Percentiles rank a stretch among this genome's conserved stretches.
Conservation (phyloP, 345 rosid species). For the Alliaria petiolata region DNA sequence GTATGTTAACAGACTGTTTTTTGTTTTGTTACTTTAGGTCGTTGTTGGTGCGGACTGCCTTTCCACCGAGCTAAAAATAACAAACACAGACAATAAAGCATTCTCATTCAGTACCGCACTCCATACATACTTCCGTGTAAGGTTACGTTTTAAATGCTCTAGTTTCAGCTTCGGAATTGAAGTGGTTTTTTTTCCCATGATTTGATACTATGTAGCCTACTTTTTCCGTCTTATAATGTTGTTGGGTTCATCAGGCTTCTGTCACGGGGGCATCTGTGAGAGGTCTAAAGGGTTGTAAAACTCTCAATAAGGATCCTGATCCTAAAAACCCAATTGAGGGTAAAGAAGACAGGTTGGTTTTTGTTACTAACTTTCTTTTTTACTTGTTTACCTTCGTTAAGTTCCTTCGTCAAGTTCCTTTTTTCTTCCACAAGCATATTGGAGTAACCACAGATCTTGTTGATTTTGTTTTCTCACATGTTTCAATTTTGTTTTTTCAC, state of each 20-base stretch:
- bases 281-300: slow-evolving; percentile 88
- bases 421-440: neutral
- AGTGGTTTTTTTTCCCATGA: neutral
- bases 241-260: slow-evolving; percentile 62
- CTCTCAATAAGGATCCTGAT: slow-evolving; percentile 88
- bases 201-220: neutral
- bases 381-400: neutral
- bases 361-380: too few relatives aligned
- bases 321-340: slow-evolving; percentile 78
- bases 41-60: slow-evolving; percentile 56
- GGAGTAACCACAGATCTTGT: neutral
- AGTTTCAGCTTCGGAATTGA: neutral
- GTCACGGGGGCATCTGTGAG: slow-evolving; percentile 60
- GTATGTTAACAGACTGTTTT: neutral
- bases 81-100: slow-evolving; percentile 71
- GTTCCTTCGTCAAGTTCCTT: too few relatives aligned
- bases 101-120: slow-evolving; percentile 79
- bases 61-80: slow-evolving; percentile 68
- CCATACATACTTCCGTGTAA: slow-evolving; percentile 85
- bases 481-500: neutral
- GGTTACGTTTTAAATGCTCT: neutral
- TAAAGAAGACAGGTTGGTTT: slow-evolving; percentile 81
- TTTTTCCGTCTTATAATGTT: neutral
- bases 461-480: neutral
- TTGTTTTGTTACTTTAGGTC: slow-evolving; percentile 40